Conservation (phyloP, 768 basidiomycete genomes). For the Lactarius sp. region DNA sequence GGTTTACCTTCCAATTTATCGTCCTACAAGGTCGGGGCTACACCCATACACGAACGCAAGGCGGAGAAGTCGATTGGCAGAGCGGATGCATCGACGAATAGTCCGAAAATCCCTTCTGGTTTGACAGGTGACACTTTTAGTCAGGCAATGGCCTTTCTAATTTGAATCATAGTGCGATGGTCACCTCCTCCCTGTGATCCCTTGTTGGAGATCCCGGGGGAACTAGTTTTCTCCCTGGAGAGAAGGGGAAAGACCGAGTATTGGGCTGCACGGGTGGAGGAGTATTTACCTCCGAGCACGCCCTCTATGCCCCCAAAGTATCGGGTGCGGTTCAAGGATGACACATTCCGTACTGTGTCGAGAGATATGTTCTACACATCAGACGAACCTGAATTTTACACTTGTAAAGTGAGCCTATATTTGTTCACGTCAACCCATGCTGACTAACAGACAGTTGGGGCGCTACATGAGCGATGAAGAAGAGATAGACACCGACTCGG, state of each 20-base stretch:
- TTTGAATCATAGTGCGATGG: constrained; percentile 28
- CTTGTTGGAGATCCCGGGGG: constrained; percentile 58
- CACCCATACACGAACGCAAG: not conserved
- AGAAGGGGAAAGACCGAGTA: constrained; percentile 36
- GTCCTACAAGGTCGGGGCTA: constrained; percentile 12
- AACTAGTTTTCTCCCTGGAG: constrained; percentile 54
- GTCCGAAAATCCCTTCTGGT: not conserved
- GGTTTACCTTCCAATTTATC: constrained; percentile 25
- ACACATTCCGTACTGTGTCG: constrained; percentile 36
- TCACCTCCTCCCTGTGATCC: constrained; percentile 45
- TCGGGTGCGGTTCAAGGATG: constrained; percentile 56
- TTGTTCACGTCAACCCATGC: not conserved
- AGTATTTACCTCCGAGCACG: constrained; percentile 44
- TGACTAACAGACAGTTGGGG: constrained; percentile 42
- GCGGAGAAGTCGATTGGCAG: not conserved
- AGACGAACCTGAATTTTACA: constrained; percentile 56
- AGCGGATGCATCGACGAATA: not conserved
- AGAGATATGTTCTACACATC: constrained; percentile 54
- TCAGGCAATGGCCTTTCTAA: constrained; percentile 21
- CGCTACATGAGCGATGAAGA: constrained; percentile 45
- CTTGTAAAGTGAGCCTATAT: constrained; percentile 48
- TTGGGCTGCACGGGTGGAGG: constrained; percentile 65
- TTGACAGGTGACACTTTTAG: constrained; percentile 20
- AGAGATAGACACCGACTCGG: constrained; percentile 30
- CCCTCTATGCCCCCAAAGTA: constrained; percentile 44